Conservation (phyloP, 2,329 filamentous ascomycete species). For the Cordyceps tenuipes region DNA sequence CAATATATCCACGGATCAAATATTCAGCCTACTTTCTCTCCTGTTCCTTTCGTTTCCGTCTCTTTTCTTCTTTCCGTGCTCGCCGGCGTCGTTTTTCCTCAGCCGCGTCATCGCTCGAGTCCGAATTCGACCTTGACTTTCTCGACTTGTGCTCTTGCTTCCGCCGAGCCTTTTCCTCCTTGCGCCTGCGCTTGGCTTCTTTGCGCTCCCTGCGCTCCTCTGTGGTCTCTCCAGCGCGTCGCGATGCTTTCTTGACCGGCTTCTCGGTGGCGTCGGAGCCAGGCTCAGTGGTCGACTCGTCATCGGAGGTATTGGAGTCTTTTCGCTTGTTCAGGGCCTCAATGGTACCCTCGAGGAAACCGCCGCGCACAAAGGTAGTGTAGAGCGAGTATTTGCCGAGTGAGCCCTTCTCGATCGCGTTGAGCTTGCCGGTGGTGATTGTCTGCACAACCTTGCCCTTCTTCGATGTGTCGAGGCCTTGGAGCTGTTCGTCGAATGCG, state of each 20-base stretch:
- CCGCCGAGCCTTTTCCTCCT: background rate
- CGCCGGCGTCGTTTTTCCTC: slow-evolving; percentile 41
- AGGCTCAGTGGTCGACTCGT: slow-evolving; percentile 13
- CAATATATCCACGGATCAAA: background rate
- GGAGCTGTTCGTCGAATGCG: slow-evolving; percentile 84
- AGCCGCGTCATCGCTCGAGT: slow-evolving; percentile 20
- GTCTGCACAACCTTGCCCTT: slow-evolving; percentile 50
- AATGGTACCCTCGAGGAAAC: slow-evolving; percentile 66
- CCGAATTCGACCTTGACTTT: slow-evolving; percentile 21
- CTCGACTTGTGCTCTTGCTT: slow-evolving; percentile 19
- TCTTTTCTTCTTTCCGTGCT: slow-evolving; percentile 35
- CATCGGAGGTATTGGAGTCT: background rate
- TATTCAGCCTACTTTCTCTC: slow-evolving; percentile 10
- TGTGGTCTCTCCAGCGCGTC: slow-evolving; percentile 30
- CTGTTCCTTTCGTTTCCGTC: slow-evolving; percentile 28
- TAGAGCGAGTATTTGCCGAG: slow-evolving; percentile 61
- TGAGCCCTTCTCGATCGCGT: slow-evolving; percentile 45
- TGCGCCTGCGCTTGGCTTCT: slow-evolving; percentile 23
- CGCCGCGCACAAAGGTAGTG: slow-evolving; percentile 75
- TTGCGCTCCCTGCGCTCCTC: slow-evolving; percentile 32
- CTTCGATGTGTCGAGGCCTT: slow-evolving; percentile 61
- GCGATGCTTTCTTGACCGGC: slow-evolving; percentile 18
- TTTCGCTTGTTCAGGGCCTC: slow-evolving; percentile 14
- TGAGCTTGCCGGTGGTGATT: slow-evolving; percentile 43
- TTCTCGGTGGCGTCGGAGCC: slow-evolving; percentile 19